These are phyloP conservation scores for Rhizopogon salebrosus DNA, from an alignment of 768 basidiomycete genomes.

Conservation along the genomic window DNA sequence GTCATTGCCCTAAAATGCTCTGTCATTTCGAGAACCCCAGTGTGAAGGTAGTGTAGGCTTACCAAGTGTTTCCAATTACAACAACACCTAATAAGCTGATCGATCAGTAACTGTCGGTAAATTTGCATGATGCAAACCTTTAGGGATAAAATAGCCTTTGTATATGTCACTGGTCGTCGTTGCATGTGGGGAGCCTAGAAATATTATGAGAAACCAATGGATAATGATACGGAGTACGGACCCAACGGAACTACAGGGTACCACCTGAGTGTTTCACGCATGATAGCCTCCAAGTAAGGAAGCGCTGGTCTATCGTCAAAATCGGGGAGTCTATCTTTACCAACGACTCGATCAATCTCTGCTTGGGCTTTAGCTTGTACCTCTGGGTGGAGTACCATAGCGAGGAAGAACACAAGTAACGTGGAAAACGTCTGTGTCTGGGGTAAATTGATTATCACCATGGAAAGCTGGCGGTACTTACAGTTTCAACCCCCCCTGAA, in stretches of 20 bases:
- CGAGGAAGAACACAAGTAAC: slow-evolving; percentile 11
- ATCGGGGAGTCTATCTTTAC: slow-evolving; percentile 12
- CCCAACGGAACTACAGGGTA: slow-evolving; percentile 8
- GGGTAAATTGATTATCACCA: not conserved
- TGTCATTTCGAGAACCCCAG: not conserved
- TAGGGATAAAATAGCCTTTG: slow-evolving; percentile 13
- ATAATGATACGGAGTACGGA: not conserved
- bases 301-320: slow-evolving; percentile 8
- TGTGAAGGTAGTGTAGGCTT: not conserved
- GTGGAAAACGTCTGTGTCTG: slow-evolving; percentile 2
- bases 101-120: not conserved
- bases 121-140: slow-evolving; percentile 4
- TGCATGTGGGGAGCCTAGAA: slow-evolving; percentile 7
- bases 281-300: slow-evolving; percentile 10
- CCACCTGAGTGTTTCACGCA: slow-evolving; percentile 13
- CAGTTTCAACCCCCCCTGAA: slow-evolving; percentile 6
- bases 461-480: not conserved
- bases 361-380: slow-evolving; percentile 10
- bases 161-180: slow-evolving; percentile 8
- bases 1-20: slow-evolving; percentile 6
- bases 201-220: not conserved
- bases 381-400: slow-evolving; percentile 13
- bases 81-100: slow-evolving; percentile 1
- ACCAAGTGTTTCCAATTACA: slow-evolving; percentile 8
- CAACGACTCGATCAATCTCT: slow-evolving; percentile 19